Evolutionary conservation across 306 rosid genomes (phyloP).

Genomic region (Aeschynomene evenia): DNA sequence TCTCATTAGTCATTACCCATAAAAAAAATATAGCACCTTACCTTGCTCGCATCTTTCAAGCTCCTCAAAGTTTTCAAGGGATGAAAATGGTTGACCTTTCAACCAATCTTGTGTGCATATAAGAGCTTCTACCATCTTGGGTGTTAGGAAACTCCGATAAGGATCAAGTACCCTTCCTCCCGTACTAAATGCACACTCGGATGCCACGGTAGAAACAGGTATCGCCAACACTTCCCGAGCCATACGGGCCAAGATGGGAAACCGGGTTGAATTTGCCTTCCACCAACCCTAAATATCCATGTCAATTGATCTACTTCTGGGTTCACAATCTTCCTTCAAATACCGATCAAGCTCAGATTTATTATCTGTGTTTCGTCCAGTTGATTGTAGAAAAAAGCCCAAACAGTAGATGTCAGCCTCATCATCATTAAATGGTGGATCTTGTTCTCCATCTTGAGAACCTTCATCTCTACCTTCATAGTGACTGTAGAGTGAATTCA

Average conservation of each 20-base stretch:
- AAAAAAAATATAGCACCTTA: too few species aligned
- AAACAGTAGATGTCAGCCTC: neutral
- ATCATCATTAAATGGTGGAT: too few species aligned
- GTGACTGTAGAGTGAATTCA: constrained; percentile 6
- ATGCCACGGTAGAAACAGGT: neutral
- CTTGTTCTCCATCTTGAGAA: neutral
- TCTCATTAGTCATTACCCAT: too few species aligned
- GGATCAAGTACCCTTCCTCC: neutral
- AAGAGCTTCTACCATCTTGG: neutral
- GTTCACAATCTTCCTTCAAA: neutral
- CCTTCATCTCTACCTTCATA: neutral
- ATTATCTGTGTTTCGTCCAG: neutral
- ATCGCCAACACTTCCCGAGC: neutral
- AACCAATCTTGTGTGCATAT: neutral
- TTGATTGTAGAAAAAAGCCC: neutral
- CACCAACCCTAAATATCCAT: neutral
- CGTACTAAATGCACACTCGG: neutral
- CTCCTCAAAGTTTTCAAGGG: neutral
- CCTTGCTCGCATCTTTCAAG: neutral
- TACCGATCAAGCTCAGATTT: neutral
- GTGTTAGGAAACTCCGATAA: neutral
- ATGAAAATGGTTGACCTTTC: neutral
- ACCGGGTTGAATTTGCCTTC: too few species aligned
- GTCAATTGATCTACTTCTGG: neutral
- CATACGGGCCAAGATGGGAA: neutral